A percentile compares a stretch with the other conserved stretches of the same genome.
phyloP scores from a whole-genome alignment of 257 asterid genomes.

The Plantago ovata region DNA sequence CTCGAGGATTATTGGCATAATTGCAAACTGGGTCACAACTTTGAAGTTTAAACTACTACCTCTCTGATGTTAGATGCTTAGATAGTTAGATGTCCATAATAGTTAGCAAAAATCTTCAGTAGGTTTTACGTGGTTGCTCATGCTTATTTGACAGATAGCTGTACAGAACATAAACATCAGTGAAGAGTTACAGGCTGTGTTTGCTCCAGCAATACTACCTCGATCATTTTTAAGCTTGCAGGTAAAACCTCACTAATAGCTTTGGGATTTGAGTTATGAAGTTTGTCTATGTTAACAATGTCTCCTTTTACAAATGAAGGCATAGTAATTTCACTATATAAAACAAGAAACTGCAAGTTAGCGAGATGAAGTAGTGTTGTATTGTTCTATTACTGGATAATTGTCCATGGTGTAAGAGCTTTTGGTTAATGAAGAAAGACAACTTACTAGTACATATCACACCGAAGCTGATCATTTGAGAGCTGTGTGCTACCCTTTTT shows the following conservation, averaged over 20 bases:
- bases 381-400: too few relatives aligned
- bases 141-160: conserved; percentile 48
- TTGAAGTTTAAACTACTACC: neutral
- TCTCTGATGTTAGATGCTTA: neutral
- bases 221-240: conserved; percentile 72
- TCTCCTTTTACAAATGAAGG: neutral
- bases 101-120: neutral
- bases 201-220: conserved; percentile 86
- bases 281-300: neutral
- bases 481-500: conserved; percentile 16
- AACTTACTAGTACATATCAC: neutral
- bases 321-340: too few relatives aligned
- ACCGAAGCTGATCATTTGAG: conserved; percentile 4
- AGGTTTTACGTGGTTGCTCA: neutral
- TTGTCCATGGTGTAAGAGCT: too few relatives aligned
- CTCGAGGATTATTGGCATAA: neutral
- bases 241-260: conserved; percentile 30
- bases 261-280: conserved; percentile 4
- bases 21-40: neutral
- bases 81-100: neutral
- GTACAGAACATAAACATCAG: conserved; percentile 65
- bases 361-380: too few relatives aligned
- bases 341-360: too few relatives aligned
- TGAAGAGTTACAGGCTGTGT: conserved; percentile 70
- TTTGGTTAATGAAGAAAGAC: too few relatives aligned